Evolutionary conservation across 2,329 filamentous ascomycete genomes (phyloP), one percentile per base, ranked within the genome.

Genomic region (Trichoderma atrobrunneum): DNA sequence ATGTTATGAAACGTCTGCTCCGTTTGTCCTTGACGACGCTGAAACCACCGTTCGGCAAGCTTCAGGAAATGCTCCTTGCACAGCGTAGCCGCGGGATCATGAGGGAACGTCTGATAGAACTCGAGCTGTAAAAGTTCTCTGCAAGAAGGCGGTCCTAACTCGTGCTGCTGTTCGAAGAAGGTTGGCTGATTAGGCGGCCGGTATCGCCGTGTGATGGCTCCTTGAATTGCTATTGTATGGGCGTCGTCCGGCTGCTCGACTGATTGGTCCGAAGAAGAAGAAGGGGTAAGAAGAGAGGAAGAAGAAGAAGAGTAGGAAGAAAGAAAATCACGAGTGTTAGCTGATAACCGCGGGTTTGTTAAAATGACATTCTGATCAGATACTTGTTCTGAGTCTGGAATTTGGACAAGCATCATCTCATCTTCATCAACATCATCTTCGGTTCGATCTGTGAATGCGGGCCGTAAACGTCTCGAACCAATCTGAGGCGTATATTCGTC

Each of bases 41-140:
- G 24, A 43, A 54, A 57, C 72, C 72, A 73, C 11, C 30, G 18
- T n/a, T n/a, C 10, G 3, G 72, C 68, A 24, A 73, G 63, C 34
- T 34, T 14, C 3, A 72, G 12, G 32, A 72, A 72, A 57, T 73
- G 64, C 1, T 18, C 1, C 7, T 16, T 34, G 32, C 65, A 73
- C 12, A 70, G 61, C 28, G 70, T 73, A 14, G 72, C 57, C 12
- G 66, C 30, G 1, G 48, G 26, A n/a, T 61, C 64, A 12, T 73
- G 72, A n/a, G 72, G 70, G 5, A 72, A 69, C 3, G 60, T 69
- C 36, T 72, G 69, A 24, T 60, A 73, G 21, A 73, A 63, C 24
- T 72, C 72, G 18, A 73, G 72, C 12, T 16, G 43, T 12, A 24
- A 12, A 32, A 73, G 57, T 12, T 73, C 72, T 1, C 10, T 24